Percentiles rank a stretch among this genome's conserved stretches.
Conservation (phyloP, 768 basidiomycete species). For the Phylloporus sp. region DNA sequence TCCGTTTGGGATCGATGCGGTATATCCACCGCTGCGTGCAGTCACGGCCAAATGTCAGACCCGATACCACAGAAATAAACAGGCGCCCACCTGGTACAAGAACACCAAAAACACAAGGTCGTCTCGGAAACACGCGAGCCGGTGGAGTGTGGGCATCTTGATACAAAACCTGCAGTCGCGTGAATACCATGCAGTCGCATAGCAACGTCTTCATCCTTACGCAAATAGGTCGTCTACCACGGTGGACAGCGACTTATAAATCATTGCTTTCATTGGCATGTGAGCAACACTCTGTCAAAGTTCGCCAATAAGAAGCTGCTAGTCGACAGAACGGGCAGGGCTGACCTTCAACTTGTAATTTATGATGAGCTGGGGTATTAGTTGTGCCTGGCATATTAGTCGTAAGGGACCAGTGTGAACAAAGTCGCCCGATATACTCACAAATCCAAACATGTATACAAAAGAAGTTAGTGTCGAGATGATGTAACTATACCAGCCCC, state of each 20-base stretch:
- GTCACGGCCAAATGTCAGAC: conserved; percentile 15
- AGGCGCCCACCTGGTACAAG: conserved; percentile 73
- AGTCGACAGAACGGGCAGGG: conserved; percentile 12
- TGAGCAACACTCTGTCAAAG: conserved; percentile 79
- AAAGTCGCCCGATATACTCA: conserved; percentile 40
- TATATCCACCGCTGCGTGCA: conserved; percentile 86
- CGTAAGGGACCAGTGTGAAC: conserved; percentile 8
- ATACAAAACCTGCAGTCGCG: conserved; percentile 68
- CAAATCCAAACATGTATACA: conserved; percentile 97
- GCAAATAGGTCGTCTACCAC: conserved; percentile 92
- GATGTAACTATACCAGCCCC: conserved; percentile 94
- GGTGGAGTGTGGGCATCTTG: conserved; percentile 94
- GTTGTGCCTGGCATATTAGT: conserved; percentile 57
- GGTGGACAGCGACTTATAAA: conserved; percentile 87
- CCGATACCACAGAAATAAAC: conserved; percentile 5
- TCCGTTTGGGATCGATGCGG: conserved; percentile 87
- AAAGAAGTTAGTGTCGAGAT: conserved; percentile 91
- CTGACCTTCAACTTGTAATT: conserved; percentile 93
- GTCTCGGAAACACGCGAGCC: conserved; percentile 86
- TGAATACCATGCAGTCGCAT: conserved; percentile 15
- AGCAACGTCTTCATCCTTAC: conserved; percentile 40
- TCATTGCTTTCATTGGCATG: conserved; percentile 98
- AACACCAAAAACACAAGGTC: conserved; percentile 90
- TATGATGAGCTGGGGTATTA: conserved; percentile 86
- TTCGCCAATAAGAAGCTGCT: conserved; percentile 4